Evolutionary conservation across 2,329 filamentous ascomycete species (phyloP), one percentile per base, ranked within the genome.

Genomic region (Beauveria medogensis): DNA sequence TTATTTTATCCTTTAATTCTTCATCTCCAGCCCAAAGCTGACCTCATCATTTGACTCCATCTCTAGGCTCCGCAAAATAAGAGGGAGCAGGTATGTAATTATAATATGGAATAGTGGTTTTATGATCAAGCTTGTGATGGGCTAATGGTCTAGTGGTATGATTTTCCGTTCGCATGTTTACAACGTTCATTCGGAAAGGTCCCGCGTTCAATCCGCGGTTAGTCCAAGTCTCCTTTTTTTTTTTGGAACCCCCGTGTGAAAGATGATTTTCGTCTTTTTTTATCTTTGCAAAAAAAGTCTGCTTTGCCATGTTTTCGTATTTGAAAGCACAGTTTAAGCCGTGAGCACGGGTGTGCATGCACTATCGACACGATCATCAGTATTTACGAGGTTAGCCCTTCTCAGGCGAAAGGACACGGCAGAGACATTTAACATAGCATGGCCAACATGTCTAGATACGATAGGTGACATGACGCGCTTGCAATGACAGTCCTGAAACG

Each of bases 171-270:
- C 43, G 55, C 55, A 57, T 50, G 55, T 20, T n/a, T 20, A 14
- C 3, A 24, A 22, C 41, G 26, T 46, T 34, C 30, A 40, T 43
- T 57, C 41, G 40, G 55, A 57, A 57, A 57, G 58, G 58, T 60
- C 58, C 58, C 48, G 58, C 47, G 58, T 60, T 60, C 58, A 51
- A 60, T 60, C 51, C 58, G 47, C 58, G 48, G 58, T 60, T 60
- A 37, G 58, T 60, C 58, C 58, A 60, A 5, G 1, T n/a, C n/a
- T 28, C 10, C 26, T 10, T 41, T 40, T 51, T 40, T 50, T 28
- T 30, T 2, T n/a, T n/a, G n/a, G 34, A 0, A 34, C 34, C 37
- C 10, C 10, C 10, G 3, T 34, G 12, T 4, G 4, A 34, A 34
- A 34, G 30, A n/a, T n/a, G n/a, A n/a, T n/a, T n/a, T n/a, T n/a